Conservation (phyloP, 345 rosid genomes). For the Gossypium arboreum region DNA sequence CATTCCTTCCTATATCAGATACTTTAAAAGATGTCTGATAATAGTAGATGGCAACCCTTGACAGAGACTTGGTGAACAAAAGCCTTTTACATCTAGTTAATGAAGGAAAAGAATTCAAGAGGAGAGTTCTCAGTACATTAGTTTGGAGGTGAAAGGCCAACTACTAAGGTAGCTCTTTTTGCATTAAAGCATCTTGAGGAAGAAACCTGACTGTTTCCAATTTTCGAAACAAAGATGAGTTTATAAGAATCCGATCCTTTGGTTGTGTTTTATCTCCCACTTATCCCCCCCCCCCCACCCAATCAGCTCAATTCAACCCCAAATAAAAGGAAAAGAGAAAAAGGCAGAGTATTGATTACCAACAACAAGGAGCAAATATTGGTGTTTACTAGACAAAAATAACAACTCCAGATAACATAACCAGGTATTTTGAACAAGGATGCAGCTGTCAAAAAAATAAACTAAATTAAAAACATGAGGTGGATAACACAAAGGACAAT, state of each 20-base stretch:
- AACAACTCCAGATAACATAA: not conserved
- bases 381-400: not conserved
- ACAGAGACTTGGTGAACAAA: not conserved
- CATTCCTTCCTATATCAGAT: not conserved
- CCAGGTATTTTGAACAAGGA: not conserved
- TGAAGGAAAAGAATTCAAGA: not conserved
- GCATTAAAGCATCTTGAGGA: not conserved
- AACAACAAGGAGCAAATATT: not conserved
- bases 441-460: not conserved
- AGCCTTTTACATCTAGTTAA: not conserved
- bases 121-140: not conserved
- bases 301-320: not conserved
- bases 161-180: not conserved
- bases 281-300: not conserved
- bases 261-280: not conserved
- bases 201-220: not conserved
- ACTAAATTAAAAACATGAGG: not conserved
- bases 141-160: not conserved
- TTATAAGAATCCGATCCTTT: not conserved
- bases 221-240: not conserved
- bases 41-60: not conserved
- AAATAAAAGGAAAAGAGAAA: not conserved
- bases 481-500: conserved; percentile 19
- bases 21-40: not conserved
- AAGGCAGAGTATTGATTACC: not conserved